Percentiles rank a stretch among this genome's conserved stretches.
Evolutionary conservation across 345 rosid species (phyloP).

Genomic region (Limnanthes douglasii): DNA sequence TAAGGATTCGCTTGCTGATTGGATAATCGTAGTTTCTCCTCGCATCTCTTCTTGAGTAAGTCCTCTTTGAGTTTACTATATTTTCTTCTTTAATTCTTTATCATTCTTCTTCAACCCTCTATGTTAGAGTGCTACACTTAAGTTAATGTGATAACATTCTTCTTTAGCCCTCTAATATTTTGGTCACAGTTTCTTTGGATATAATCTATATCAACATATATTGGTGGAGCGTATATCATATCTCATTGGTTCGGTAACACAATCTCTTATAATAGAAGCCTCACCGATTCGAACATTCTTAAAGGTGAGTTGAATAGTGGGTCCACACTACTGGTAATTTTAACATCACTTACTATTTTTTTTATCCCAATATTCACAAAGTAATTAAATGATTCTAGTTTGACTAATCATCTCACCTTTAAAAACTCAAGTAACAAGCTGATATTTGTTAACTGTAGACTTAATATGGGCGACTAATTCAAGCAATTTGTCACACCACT

Average conservation of each 20-base stretch:
- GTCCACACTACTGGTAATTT: constrained; percentile 27
- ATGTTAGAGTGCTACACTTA: too few species aligned
- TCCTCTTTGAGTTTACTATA: too few species aligned
- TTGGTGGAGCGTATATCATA: constrained; percentile 79
- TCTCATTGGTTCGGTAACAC: constrained; percentile 69
- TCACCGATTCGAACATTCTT: constrained; percentile 58
- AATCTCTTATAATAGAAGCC: constrained; percentile 36
- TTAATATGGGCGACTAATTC: too few species aligned
- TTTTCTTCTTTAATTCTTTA: too few species aligned
- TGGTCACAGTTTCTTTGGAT: constrained; percentile 36
- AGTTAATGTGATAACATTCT: constrained; percentile 35
- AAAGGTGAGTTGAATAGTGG: constrained; percentile 53
- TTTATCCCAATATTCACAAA: constrained; percentile 61
- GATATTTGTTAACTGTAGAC: constrained; percentile 10
- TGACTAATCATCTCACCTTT: constrained; percentile 81
- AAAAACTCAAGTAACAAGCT: constrained; percentile 18
- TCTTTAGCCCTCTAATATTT: constrained; percentile 21
- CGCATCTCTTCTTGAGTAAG: too few species aligned
- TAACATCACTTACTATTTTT: constrained; percentile 68
- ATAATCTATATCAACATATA: constrained; percentile 69
- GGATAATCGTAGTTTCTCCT: too few species aligned
- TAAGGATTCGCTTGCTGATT: too few species aligned
- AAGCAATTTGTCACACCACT: too few species aligned
- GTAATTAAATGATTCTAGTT: constrained; percentile 78
- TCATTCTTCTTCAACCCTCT: too few species aligned